Evolutionary conservation across 139 green algal species (phyloP).

Genomic region (Chlorella sp.): DNA sequence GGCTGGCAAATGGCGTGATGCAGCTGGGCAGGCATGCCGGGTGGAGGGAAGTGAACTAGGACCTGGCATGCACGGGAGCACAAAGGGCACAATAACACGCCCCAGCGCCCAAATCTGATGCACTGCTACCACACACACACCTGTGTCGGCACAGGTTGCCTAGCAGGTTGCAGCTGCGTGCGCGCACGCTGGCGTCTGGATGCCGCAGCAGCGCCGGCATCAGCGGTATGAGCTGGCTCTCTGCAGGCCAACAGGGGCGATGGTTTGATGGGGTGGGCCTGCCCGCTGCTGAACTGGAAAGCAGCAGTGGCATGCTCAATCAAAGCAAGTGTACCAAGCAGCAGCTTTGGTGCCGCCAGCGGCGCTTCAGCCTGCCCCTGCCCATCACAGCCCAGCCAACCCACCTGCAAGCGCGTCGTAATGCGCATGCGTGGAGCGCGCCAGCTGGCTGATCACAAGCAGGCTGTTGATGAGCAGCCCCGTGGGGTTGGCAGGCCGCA

Average conservation of each 20-base stretch:
- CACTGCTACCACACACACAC: background rate
- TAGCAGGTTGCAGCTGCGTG: conserved; percentile 88
- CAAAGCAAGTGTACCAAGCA: too few species aligned
- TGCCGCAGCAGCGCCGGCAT: conserved; percentile 69
- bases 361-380: too few species aligned
- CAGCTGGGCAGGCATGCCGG: background rate
- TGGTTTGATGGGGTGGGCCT: background rate
- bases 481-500: conserved; percentile 43
- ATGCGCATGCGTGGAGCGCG: conserved; percentile 43
- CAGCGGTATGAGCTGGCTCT: conserved; percentile 30
- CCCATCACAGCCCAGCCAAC: background rate
- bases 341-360: too few species aligned
- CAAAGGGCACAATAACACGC: too few species aligned
- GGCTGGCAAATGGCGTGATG: too few species aligned
- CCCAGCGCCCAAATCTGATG: conserved; percentile 80
- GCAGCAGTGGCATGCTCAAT: too few species aligned
- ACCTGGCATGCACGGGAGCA: too few species aligned
- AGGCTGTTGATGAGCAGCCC: conserved; percentile 68
- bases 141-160: conserved; percentile 95
- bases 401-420: conserved; percentile 48
- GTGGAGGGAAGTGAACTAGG: too few species aligned
- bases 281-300: too few species aligned
- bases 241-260: background rate
- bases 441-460: conserved; percentile 77
- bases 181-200: conserved; percentile 78